These are phyloP conservation scores for Clathrospora elynae DNA, from an alignment of 2,329 filamentous ascomycete species.

Conservation along the genomic window DNA sequence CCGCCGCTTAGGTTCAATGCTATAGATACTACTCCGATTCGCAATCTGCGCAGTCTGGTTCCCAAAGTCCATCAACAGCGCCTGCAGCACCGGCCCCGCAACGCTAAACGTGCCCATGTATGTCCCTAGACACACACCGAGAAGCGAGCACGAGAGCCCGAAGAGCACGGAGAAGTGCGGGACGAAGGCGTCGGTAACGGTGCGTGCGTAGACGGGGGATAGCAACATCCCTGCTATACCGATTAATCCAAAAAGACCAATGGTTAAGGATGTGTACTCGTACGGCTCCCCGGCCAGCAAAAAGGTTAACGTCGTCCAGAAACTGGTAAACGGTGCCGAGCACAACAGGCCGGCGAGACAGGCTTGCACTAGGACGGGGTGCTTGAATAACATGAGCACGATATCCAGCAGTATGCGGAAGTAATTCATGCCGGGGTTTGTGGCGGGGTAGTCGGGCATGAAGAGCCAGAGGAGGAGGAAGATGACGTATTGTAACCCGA, in stretches of 20 bases:
- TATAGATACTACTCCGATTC: conserved; percentile 72
- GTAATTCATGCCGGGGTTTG: conserved; percentile 72
- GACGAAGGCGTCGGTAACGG: conserved; percentile 71
- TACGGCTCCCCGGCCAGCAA: conserved; percentile 74
- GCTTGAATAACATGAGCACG: conserved; percentile 63
- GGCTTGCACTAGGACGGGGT: conserved; percentile 72
- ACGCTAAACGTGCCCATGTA: conserved; percentile 69
- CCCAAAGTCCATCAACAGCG: conserved; percentile 71
- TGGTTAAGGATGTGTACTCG: conserved; percentile 67
- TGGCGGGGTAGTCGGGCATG: conserved; percentile 81
- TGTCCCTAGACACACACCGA: conserved; percentile 69
- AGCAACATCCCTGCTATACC: conserved; percentile 71
- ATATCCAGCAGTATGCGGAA: conserved; percentile 69
- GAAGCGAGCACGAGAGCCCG: conserved; percentile 63
- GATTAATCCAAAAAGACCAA: conserved; percentile 79
- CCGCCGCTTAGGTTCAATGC: conserved; percentile 70
- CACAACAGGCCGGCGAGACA: conserved; percentile 69
- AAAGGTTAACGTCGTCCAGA: conserved; percentile 81
- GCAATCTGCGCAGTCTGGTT: conserved; percentile 75
- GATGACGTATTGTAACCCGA: conserved; percentile 72
- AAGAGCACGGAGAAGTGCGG: conserved; percentile 71
- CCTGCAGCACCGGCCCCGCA: conserved; percentile 74
- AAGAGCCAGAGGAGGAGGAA: conserved; percentile 69
- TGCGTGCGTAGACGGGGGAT: conserved; percentile 71
- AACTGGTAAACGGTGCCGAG: conserved; percentile 66